These are phyloP conservation scores for Colletotrichum horii DNA, from an alignment of 2,329 filamentous ascomycete genomes.

Conservation along the genomic window DNA sequence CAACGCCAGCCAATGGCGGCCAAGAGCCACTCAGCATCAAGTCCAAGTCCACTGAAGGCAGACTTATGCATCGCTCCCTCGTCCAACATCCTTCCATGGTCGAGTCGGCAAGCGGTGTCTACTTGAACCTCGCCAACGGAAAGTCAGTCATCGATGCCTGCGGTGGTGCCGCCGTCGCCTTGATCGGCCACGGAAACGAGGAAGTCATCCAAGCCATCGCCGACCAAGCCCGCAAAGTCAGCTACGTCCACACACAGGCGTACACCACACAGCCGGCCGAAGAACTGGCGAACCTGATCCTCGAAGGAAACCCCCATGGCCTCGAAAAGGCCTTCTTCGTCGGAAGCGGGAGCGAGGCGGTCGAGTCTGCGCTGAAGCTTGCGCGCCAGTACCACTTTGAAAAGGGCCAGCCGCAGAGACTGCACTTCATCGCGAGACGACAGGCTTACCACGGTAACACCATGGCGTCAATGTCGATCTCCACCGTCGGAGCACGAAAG, in stretches of 20 bases:
- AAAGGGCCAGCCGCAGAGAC: slow-evolving; percentile 36
- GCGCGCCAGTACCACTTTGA: slow-evolving; percentile 54
- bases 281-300: slow-evolving; percentile 28
- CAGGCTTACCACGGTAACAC: slow-evolving; percentile 58
- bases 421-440: slow-evolving; percentile 46
- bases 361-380: slow-evolving; percentile 53
- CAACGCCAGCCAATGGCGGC: neutral
- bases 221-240: slow-evolving; percentile 29
- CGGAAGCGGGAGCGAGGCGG: slow-evolving; percentile 36
- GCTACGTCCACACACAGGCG: slow-evolving; percentile 32
- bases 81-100: slow-evolving; percentile 36
- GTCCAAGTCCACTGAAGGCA: slow-evolving; percentile 1
- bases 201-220: slow-evolving; percentile 33
- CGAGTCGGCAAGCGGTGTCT: slow-evolving; percentile 44
- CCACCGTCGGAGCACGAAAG: slow-evolving; percentile 30
- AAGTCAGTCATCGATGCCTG: slow-evolving; percentile 38
- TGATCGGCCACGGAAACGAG: slow-evolving; percentile 34
- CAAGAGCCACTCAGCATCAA: neutral
- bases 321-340: slow-evolving; percentile 24
- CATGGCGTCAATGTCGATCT: slow-evolving; percentile 48
- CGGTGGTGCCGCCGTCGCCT: slow-evolving; percentile 38
- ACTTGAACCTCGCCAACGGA: slow-evolving; percentile 38
- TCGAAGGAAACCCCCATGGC: slow-evolving; percentile 12
- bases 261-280: slow-evolving; percentile 50
- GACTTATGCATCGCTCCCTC: slow-evolving; percentile 40